These are phyloP conservation scores for Gastrolobium villosum DNA, from an alignment of 306 rosid genomes.

Conservation along the genomic window DNA sequence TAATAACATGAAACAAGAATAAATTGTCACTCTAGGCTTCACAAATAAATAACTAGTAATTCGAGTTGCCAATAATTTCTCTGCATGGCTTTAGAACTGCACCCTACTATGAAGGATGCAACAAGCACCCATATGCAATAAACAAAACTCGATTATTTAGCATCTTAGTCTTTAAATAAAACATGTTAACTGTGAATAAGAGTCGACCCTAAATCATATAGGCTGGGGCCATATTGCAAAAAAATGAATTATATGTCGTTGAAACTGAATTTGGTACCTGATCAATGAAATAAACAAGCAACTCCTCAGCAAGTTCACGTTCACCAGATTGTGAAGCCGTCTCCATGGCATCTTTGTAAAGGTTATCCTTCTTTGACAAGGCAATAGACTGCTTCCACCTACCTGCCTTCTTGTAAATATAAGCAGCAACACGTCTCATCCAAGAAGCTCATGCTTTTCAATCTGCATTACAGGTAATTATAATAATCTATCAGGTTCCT, in stretches of 20 bases:
- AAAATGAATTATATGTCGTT: not conserved
- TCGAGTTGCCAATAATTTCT: constrained; percentile 35
- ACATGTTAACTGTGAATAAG: constrained; percentile 2
- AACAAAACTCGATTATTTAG: constrained; percentile 18
- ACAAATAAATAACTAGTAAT: constrained; percentile 3
- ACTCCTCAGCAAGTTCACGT: constrained; percentile 98
- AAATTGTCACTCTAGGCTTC: constrained; percentile 13
- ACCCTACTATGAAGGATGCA: constrained; percentile 20
- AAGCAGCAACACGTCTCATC: constrained; percentile 99
- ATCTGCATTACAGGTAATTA: constrained; percentile 63
- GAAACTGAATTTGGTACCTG: constrained; percentile 62
- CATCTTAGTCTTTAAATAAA: constrained; percentile 33
- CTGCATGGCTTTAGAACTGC: constrained; percentile 29
- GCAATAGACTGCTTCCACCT: constrained; percentile 99
- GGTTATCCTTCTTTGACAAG: constrained; percentile 97
- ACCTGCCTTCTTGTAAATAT: constrained; percentile 97
- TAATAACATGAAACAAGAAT: constrained; percentile 13
- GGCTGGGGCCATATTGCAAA: not conserved
- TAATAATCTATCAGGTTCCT: constrained; percentile 45
- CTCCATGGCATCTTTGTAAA: constrained; percentile 99
- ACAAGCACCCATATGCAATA: constrained; percentile 15
- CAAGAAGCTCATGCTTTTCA: constrained; percentile 97
- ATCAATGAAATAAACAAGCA: constrained; percentile 94
- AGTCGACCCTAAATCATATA: constrained; percentile 9
- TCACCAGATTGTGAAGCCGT: constrained; percentile 99